Conservation (phyloP, 2,329 filamentous ascomycete species). For the Sclerotinia trifoliorum region DNA sequence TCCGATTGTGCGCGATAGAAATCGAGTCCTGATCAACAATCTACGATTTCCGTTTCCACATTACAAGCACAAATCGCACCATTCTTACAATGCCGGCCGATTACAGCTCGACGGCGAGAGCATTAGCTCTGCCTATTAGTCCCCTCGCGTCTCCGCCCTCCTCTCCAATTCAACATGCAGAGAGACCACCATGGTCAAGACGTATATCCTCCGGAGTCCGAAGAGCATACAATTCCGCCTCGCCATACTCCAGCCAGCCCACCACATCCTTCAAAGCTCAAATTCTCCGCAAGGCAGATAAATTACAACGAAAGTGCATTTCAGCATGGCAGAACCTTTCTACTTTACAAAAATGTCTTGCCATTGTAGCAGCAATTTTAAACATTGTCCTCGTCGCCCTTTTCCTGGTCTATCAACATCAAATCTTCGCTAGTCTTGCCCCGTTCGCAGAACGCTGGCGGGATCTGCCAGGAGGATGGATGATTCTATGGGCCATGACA, state of each 20-base stretch:
- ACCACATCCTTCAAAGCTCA: slow-evolving; percentile 42
- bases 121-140: slow-evolving; percentile 47
- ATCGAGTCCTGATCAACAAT: not conserved
- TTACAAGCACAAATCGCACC: not conserved
- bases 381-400: slow-evolving; percentile 58
- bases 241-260: slow-evolving; percentile 29
- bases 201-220: slow-evolving; percentile 43
- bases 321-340: slow-evolving; percentile 56
- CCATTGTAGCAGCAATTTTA: slow-evolving; percentile 51
- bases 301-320: slow-evolving; percentile 50
- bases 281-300: slow-evolving; percentile 50
- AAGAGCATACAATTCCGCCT: slow-evolving; percentile 24
- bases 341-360: slow-evolving; percentile 60
- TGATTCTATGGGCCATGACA: slow-evolving; percentile 63
- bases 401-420: slow-evolving; percentile 74
- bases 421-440: slow-evolving; percentile 72
- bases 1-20: not conserved
- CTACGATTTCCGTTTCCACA: not conserved
- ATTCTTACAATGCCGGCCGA: slow-evolving; percentile 49
- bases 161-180: slow-evolving; percentile 42
- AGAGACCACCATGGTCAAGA: slow-evolving; percentile 53
- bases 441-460: slow-evolving; percentile 75
- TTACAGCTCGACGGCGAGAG: slow-evolving; percentile 51
- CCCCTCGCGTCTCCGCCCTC: slow-evolving; percentile 47
- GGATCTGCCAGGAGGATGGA: slow-evolving; percentile 66